A percentile compares a stretch with the other conserved stretches of the same genome.
phyloP scores from a whole-genome alignment of 2,329 filamentous ascomycete species.

The Alternaria sp. region DNA sequence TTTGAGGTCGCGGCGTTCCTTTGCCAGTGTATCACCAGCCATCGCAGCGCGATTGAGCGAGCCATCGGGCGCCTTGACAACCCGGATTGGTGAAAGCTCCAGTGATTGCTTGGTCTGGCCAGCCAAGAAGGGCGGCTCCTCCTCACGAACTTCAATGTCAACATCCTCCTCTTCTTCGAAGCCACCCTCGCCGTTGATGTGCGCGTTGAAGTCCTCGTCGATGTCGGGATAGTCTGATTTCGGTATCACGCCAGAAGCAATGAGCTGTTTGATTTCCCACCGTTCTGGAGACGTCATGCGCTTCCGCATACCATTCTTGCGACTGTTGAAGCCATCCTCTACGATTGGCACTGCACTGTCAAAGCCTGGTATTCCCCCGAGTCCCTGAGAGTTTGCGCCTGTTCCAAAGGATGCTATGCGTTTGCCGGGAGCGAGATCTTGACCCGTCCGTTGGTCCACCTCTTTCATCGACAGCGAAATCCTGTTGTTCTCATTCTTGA shows the following conservation, averaged over 20 bases:
- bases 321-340: constrained; percentile 64
- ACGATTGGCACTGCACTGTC: constrained; percentile 69
- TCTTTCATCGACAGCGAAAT: constrained; percentile 97
- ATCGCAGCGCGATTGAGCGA: constrained; percentile 97
- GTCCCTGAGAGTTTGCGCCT: constrained; percentile 86
- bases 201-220: constrained; percentile 91
- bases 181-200: constrained; percentile 82
- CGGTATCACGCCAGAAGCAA: constrained; percentile 92
- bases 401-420: constrained; percentile 71
- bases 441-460: constrained; percentile 88
- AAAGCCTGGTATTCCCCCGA: constrained; percentile 68
- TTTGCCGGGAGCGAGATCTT: constrained; percentile 80
- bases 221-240: constrained; percentile 94
- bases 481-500: constrained; percentile 81
- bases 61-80: constrained; percentile 98
- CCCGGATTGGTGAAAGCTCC: constrained; percentile 92
- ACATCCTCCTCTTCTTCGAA: constrained; percentile 96
- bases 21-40: constrained; percentile 86
- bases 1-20: constrained; percentile 86
- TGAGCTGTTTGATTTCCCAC: constrained; percentile 97
- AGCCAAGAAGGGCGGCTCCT: constrained; percentile 94
- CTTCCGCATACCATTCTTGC: constrained; percentile 72
- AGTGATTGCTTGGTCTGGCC: constrained; percentile 97
- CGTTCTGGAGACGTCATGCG: constrained; percentile 94
- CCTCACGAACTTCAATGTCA: constrained; percentile 95